Percentiles rank a stretch among this genome's conserved stretches.
These are phyloP conservation scores for Taiozyma onychis DNA, from an alignment of 1,139 yeast species.

Conservation along the genomic window DNA sequence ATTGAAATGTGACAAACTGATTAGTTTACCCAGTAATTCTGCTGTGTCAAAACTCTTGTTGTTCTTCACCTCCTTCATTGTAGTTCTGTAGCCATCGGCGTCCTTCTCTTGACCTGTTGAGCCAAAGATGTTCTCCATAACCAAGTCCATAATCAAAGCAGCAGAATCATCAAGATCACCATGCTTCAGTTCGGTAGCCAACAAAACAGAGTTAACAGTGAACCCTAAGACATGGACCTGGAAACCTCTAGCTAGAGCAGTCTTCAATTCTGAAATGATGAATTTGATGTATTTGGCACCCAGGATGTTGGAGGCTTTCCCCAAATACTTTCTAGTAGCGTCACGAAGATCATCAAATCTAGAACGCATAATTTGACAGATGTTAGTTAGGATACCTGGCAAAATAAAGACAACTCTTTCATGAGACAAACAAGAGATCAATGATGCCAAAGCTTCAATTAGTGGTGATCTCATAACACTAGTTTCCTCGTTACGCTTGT, in stretches of 20 bases:
- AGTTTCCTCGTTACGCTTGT: constrained; percentile 70
- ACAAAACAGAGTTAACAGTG: constrained; percentile 71
- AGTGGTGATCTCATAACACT: constrained; percentile 70
- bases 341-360: constrained; percentile 88
- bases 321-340: constrained; percentile 71
- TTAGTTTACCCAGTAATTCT: constrained; percentile 65
- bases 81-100: constrained; percentile 82
- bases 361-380: constrained; percentile 84
- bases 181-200: constrained; percentile 46
- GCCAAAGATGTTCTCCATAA: constrained; percentile 94
- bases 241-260: constrained; percentile 83
- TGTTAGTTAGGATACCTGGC: constrained; percentile 77
- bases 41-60: constrained; percentile 87
- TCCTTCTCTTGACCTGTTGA: constrained; percentile 93
- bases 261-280: constrained; percentile 68
- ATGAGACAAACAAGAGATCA: constrained; percentile 57
- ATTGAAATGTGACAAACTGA: constrained; percentile 56
- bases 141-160: constrained; percentile 53
- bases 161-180: constrained; percentile 78
- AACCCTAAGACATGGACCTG: constrained; percentile 91
- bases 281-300: constrained; percentile 75
- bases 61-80: constrained; percentile 86
- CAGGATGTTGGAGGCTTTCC: constrained; percentile 54
- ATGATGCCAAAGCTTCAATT: constrained; percentile 75
- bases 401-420: constrained; percentile 52